Base-by-base conservation (phyloP, 2,329 filamentous ascomycete genomes). In the Torrubiella hemipterigena region DNA sequence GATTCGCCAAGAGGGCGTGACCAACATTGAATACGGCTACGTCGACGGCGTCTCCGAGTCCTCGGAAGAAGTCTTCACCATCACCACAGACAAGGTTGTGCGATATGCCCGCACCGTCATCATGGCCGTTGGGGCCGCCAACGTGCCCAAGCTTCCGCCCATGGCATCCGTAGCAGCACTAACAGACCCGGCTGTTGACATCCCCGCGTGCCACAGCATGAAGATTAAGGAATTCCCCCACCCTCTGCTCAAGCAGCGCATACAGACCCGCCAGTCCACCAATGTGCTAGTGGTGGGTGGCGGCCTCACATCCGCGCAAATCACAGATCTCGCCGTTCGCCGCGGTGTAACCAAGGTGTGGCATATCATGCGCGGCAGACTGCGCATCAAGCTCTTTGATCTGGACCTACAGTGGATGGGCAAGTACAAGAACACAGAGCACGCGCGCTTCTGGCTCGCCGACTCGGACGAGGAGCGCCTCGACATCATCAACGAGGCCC, bases 381-480 rank as follows among this genome's bases (percentile, higher is more conserved):
- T 67, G 10, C 58, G 61, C 42, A 66, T 84, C 30, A 89, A 89
- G 52, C 76, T 79, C 36, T 89, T 89, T 41, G 83, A 89, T 43
- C 67, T 89, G 16, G 72, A 77, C 34, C 63, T 89, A 2, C 67
- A 71, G 29, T 91, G 83, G 83, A 80, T 89, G 52, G 80, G 78
- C 8, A 89, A 89, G 49, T 89, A 81, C 51, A 75, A 77, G 34
- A 89, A 89, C 48, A 69, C 74, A 32, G 74, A 82, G 42, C 81
- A 87, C 48, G 77, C 81, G 1, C 66, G 67, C 1, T 91, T 87
- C 51, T 87, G 81, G 78, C 73, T 71, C 6, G 79, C 80, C 4
- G 80, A 86, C 42, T 72, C 69, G 6, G 77, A 84, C 37, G 67
- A 74, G 17, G 69, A 87, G 51, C 67, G 81, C 3, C 63, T 77